Evolutionary conservation across 1,284 basidiomycete species (phyloP).

Genomic region (Trichosporon coremiiforme): DNA sequence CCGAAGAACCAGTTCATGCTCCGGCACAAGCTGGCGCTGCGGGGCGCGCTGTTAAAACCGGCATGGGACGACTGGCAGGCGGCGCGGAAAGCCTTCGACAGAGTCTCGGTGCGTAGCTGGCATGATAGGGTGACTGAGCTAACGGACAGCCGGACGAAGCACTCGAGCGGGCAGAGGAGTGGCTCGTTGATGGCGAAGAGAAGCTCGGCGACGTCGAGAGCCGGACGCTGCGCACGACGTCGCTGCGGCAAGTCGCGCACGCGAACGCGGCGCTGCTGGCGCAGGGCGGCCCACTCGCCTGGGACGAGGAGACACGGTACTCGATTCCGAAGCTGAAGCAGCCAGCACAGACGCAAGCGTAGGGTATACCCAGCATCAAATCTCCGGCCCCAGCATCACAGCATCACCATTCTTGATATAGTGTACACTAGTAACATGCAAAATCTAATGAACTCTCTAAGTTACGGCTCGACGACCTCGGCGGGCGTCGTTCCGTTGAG

Average conservation of each 20-base stretch:
- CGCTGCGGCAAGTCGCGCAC: slow-evolving; percentile 5
- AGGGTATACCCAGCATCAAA: background rate
- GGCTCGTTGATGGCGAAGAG: background rate
- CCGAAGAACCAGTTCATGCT: slow-evolving; percentile 23
- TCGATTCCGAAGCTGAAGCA: slow-evolving; percentile 6
- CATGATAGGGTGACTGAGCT: too few species aligned
- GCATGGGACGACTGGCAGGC: slow-evolving; percentile 20
- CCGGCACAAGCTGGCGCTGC: slow-evolving; percentile 29
- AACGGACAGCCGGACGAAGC: slow-evolving; percentile 3
- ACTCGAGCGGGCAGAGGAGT: slow-evolving; percentile 1
- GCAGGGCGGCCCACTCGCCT: background rate
- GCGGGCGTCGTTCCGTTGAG: background rate
- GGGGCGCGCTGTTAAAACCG: background rate
- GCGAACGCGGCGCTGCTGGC: background rate
- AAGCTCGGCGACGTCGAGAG: slow-evolving; percentile 11
- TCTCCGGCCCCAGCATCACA: too few species aligned
- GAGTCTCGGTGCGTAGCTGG: background rate
- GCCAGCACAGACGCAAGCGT: background rate
- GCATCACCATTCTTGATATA: background rate
- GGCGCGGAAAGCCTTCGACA: slow-evolving; percentile 7
- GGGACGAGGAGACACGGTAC: slow-evolving; percentile 12
- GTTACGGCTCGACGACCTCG: background rate
- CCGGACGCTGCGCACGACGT: slow-evolving; percentile 4
- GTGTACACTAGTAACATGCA: slow-evolving; percentile 18
- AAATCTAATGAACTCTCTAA: background rate